Percentiles rank a stretch among this genome's conserved stretches.
These are phyloP conservation scores for Hymenoscyphus repandus DNA, from an alignment of 2,329 filamentous ascomycete genomes.

Conservation along the genomic window DNA sequence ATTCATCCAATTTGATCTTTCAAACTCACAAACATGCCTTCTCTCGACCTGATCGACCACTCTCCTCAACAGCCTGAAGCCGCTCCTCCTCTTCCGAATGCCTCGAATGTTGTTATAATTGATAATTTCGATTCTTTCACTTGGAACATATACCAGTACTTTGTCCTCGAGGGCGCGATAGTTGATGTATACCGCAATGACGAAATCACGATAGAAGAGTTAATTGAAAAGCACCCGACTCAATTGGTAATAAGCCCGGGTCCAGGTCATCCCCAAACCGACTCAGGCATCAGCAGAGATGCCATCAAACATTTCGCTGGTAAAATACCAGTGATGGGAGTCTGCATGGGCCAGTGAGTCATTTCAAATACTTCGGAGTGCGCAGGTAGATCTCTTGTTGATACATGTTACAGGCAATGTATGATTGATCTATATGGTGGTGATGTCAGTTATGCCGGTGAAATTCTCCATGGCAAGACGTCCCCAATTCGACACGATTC, in stretches of 20 bases:
- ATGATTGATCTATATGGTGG: constrained; percentile 94
- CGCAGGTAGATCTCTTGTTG: neutral
- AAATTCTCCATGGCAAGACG: constrained; percentile 96
- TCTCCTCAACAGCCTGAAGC: constrained; percentile 81
- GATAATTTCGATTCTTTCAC: constrained; percentile 99
- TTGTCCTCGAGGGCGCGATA: constrained; percentile 88
- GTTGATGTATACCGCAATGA: constrained; percentile 92
- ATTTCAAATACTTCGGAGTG: neutral
- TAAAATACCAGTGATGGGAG: constrained; percentile 93
- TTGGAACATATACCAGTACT: constrained; percentile 98
- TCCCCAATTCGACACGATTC: constrained; percentile 83
- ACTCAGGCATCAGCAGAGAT: constrained; percentile 89
- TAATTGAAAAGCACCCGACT: constrained; percentile 79
- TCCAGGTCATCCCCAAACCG: constrained; percentile 84
- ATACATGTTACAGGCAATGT: constrained; percentile 61
- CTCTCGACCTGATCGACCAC: constrained; percentile 62
- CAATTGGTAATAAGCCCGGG: constrained; percentile 94
- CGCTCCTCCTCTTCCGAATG: constrained; percentile 66
- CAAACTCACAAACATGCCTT: constrained; percentile 33
- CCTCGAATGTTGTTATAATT: constrained; percentile 88
- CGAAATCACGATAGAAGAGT: constrained; percentile 77
- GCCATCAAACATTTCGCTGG: constrained; percentile 88
- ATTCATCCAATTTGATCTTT: neutral
- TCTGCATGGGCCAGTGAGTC: constrained; percentile 92
- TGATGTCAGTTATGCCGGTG: constrained; percentile 84